phyloP scores from a whole-genome alignment of 2,329 filamentous ascomycete genomes.

The Arthrobotrys musiformis region DNA sequence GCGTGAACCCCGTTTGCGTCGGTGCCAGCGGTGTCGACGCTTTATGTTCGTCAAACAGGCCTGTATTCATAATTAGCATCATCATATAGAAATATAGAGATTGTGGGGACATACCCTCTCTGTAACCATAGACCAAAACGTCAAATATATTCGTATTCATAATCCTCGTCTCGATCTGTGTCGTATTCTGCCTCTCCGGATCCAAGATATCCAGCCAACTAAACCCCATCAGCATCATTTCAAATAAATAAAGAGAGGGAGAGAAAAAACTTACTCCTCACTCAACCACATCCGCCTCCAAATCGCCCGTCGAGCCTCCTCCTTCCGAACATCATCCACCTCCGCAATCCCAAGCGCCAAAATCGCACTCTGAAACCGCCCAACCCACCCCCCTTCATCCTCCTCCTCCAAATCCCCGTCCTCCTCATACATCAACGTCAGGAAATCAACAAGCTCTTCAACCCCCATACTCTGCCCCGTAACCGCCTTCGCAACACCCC shows the following conservation, averaged over 20 bases:
- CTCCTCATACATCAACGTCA: slow-evolving; percentile 81
- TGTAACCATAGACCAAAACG: slow-evolving; percentile 73
- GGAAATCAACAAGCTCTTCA: slow-evolving; percentile 74
- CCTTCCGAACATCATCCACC: slow-evolving; percentile 69
- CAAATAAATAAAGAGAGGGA: neutral
- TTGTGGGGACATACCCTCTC: slow-evolving; percentile 70
- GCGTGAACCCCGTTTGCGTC: slow-evolving; percentile 1
- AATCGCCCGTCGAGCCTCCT: slow-evolving; percentile 72
- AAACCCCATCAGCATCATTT: slow-evolving; percentile 3
- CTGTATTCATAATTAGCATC: slow-evolving; percentile 4
- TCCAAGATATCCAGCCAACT: slow-evolving; percentile 80
- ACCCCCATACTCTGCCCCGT: slow-evolving; percentile 77
- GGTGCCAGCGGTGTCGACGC: slow-evolving; percentile 35
- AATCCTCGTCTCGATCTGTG: slow-evolving; percentile 72
- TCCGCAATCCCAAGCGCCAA: slow-evolving; percentile 70
- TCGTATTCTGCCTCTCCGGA: slow-evolving; percentile 78
- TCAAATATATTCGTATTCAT: slow-evolving; percentile 74
- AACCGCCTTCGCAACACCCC: slow-evolving; percentile 76
- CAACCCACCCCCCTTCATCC: slow-evolving; percentile 60
- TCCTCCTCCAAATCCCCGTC: slow-evolving; percentile 1
- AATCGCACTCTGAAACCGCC: slow-evolving; percentile 81
- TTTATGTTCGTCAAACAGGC: slow-evolving; percentile 51
- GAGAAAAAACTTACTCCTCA: slow-evolving; percentile 70
- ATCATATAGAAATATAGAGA: neutral
- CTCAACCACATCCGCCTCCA: slow-evolving; percentile 88